phyloP scores from a whole-genome alignment of 495 filamentous ascomycete genomes.

The Podospora conica region DNA sequence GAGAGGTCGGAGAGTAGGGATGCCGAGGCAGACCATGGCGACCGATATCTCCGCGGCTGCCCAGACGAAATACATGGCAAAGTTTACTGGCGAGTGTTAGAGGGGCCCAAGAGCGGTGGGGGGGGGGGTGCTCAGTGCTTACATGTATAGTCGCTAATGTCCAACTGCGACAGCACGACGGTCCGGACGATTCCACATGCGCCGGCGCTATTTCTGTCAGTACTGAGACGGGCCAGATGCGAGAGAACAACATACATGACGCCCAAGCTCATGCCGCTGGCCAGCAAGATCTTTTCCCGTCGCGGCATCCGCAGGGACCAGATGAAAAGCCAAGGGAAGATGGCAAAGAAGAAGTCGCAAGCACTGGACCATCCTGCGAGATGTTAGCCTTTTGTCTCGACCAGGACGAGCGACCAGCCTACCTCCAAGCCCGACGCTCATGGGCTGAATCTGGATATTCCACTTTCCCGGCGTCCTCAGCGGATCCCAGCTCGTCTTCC shows the following conservation, averaged over 20 bases:
- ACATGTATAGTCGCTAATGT: constrained; percentile 36
- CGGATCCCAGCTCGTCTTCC: constrained; percentile 33
- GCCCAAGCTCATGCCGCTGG: constrained; percentile 39
- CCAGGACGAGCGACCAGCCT: not conserved
- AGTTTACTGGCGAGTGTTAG: constrained; percentile 26
- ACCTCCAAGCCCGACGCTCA: constrained; percentile 36
- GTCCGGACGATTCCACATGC: constrained; percentile 37
- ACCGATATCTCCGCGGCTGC: constrained; percentile 37
- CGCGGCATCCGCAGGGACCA: constrained; percentile 35
- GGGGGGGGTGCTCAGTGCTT: constrained; percentile 6
- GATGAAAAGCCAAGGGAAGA: constrained; percentile 42
- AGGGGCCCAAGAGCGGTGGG: not conserved
- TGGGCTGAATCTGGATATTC: constrained; percentile 34
- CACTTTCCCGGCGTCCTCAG: constrained; percentile 32
- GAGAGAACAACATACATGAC: constrained; percentile 30
- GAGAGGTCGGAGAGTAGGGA: constrained; percentile 34
- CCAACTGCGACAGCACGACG: constrained; percentile 29
- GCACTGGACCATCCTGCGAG: constrained; percentile 34
- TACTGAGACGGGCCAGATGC: not conserved
- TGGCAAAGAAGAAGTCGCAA: constrained; percentile 41
- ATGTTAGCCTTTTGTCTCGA: not conserved
- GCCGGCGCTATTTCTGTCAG: constrained; percentile 30
- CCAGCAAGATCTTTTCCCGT: constrained; percentile 37
- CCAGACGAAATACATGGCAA: constrained; percentile 37
- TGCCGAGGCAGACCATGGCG: constrained; percentile 35